Evolutionary conservation across 768 basidiomycete species (phyloP).

Genomic region (Lanmaoa pseudosensibilis): DNA sequence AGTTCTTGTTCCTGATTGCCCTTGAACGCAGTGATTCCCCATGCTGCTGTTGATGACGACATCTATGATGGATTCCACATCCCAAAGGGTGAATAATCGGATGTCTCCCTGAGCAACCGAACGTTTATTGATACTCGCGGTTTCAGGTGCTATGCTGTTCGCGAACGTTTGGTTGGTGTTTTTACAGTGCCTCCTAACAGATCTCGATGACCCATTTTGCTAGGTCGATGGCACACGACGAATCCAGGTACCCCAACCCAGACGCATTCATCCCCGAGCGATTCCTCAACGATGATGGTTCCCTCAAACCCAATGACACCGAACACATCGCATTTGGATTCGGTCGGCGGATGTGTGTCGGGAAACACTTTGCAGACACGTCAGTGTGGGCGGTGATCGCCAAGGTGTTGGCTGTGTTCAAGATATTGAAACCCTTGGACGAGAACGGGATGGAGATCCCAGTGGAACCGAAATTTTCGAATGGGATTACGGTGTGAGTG

Average conservation of each 20-base stretch:
- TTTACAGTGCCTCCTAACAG: not conserved
- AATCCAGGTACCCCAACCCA: constrained; percentile 35
- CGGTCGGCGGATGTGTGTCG: constrained; percentile 25
- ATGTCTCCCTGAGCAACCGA: not conserved
- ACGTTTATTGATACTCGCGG: not conserved
- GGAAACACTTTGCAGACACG: constrained; percentile 20
- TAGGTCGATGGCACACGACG: constrained; percentile 22
- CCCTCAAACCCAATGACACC: constrained; percentile 4
- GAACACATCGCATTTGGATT: constrained; percentile 22
- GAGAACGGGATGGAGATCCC: constrained; percentile 8
- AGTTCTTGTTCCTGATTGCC: not conserved
- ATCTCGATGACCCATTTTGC: not conserved
- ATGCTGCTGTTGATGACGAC: constrained; percentile 38
- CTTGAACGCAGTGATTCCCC: constrained; percentile 22
- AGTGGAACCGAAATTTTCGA: constrained; percentile 2
- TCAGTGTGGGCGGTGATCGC: no score
- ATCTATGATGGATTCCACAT: constrained; percentile 47
- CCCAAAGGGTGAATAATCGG: constrained; percentile 33
- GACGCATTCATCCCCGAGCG: constrained; percentile 39
- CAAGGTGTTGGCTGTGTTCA: constrained; percentile 14
- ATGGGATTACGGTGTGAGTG: constrained; percentile 3
- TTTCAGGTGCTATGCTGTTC: constrained; percentile 6
- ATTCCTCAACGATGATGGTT: constrained; percentile 32
- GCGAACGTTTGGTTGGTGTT: constrained; percentile 12
- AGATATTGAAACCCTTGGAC: constrained; percentile 7